A percentile compares a stretch with the other conserved stretches of the same genome.
Conservation (phyloP, 805 yeast genomes). For the Cyberlindnera maritima region DNA sequence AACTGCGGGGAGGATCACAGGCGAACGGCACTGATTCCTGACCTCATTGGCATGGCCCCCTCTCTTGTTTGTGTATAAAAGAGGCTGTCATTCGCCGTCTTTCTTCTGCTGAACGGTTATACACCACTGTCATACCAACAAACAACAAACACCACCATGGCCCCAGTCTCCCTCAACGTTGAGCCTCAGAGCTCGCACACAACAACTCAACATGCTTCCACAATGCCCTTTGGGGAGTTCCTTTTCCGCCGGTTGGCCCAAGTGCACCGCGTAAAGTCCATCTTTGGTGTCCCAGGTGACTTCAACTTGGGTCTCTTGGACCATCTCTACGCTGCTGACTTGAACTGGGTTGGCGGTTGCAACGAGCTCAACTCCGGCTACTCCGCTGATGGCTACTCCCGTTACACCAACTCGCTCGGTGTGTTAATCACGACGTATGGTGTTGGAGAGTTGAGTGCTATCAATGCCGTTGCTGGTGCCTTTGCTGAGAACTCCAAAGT, state of each 20-base stretch:
- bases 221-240: slow-evolving; percentile 60
- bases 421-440: slow-evolving; percentile 71
- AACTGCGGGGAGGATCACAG: neutral
- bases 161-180: slow-evolving; percentile 6
- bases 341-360: slow-evolving; percentile 80
- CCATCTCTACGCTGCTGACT: slow-evolving; percentile 51
- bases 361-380: slow-evolving; percentile 90
- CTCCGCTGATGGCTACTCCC: slow-evolving; percentile 86
- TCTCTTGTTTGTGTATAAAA: neutral
- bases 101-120: too few relatives aligned
- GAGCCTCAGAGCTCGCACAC: neutral
- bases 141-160: slow-evolving; percentile 8
- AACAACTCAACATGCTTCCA: neutral
- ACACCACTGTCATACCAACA: too few relatives aligned
- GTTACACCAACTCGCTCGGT: slow-evolving; percentile 60
- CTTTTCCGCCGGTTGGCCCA: slow-evolving; percentile 55
- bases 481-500: slow-evolving; percentile 79
- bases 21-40: too few relatives aligned
- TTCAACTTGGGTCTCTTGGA: slow-evolving; percentile 68
- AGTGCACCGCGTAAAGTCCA: slow-evolving; percentile 51
- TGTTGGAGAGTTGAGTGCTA: slow-evolving; percentile 84
- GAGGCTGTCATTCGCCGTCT: too few relatives aligned
- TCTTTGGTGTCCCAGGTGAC: slow-evolving; percentile 82
- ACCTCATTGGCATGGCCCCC: neutral
- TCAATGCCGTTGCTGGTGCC: slow-evolving; percentile 81